Evolutionary conservation across 2,329 filamentous ascomycete genomes (phyloP), one percentile per base, ranked within the genome.

Genomic region (Cladophialophora yegresii): DNA sequence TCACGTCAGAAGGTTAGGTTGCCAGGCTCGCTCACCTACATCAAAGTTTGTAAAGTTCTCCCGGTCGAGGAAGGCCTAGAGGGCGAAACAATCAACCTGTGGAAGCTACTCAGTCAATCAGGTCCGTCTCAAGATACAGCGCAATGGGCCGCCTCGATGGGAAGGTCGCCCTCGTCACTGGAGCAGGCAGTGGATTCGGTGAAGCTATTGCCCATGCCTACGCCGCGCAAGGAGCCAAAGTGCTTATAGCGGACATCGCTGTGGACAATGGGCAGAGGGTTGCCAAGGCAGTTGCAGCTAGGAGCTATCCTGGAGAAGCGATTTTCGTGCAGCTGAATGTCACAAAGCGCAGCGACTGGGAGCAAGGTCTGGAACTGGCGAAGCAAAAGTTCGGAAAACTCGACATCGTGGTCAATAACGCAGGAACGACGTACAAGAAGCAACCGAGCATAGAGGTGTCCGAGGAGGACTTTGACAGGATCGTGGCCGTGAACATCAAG

Each of bases 371-470:
- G 69, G 67, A 76, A 40, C 66, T 72, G 4, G 75, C 76, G 4
- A 62, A 78, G 8, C 69, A 73, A 40, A 78, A 81, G 63, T 78
- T 82, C 68, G 78, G 78, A 6, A 73, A 75, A 61, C 74, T 84
- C 56, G 80, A 84, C 68, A 80, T 83, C 61, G 77, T 83, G 5
- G 74, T 83, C 67, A 83, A 83, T 71, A 83, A 80, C 12, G 75
- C 82, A 22, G 81, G 81, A 45, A 82, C 81, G 73, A 79, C 80
- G 26, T 71, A 81, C 50, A 81, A 81, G 9, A 69, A 69, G 20
- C 64, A 76, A 73, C 74, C 78, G 4, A 78, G 80, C 43, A 71
- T 71, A 0, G 78, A 79, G 8, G 78, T 81, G 49, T 73, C 72
- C 2, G 80, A 82, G 68, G 74, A 69, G 8, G 79, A 83, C 63